A percentile compares a stretch with the other conserved stretches of the same genome.
These are phyloP conservation scores for Williopsis jadinii DNA, from an alignment of 1,139 yeast genomes.

Conservation along the genomic window DNA sequence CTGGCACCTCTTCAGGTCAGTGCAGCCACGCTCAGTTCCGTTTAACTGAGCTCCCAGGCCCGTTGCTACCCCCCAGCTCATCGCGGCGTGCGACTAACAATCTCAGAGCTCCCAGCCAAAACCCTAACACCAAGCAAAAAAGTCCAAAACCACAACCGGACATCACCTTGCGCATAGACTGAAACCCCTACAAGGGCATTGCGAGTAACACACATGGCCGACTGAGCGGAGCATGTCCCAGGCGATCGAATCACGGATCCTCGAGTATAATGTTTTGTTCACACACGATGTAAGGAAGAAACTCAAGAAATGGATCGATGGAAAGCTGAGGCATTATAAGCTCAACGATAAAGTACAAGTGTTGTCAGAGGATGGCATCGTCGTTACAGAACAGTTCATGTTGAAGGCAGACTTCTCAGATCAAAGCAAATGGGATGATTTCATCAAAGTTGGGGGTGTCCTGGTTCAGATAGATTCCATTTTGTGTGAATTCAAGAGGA, in stretches of 20 bases:
- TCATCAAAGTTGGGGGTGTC: slow-evolving; percentile 19
- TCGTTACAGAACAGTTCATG: slow-evolving; percentile 33
- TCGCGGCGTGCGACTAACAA: too few relatives aligned
- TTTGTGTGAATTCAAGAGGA: too few relatives aligned
- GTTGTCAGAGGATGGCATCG: slow-evolving; percentile 30
- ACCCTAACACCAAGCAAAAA: too few relatives aligned
- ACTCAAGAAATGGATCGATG: slow-evolving; percentile 51
- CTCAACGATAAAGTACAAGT: slow-evolving; percentile 43
- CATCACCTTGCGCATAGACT: too few relatives aligned
- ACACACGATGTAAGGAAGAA: slow-evolving; percentile 42
- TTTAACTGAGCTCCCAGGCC: too few relatives aligned
- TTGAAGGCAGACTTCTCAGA: slow-evolving; percentile 12
- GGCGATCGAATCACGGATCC: slow-evolving; percentile 27
- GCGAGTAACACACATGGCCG: too few relatives aligned
- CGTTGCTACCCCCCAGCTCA: too few relatives aligned
- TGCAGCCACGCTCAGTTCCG: too few relatives aligned
- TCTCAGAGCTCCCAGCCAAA: too few relatives aligned
- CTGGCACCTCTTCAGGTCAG: too few relatives aligned
- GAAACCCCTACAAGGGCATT: too few relatives aligned
- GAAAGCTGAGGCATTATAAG: slow-evolving; percentile 39
- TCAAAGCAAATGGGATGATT: slow-evolving; percentile 15
- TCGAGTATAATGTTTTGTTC: slow-evolving; percentile 35
- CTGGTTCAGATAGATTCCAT: slow-evolving; percentile 16
- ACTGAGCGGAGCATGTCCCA: slow-evolving; percentile 16
- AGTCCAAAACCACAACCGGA: too few relatives aligned